Evolutionary conservation across 2,329 filamentous ascomycete genomes (phyloP).

Genomic region (Chrysosporium queenslandicum): DNA sequence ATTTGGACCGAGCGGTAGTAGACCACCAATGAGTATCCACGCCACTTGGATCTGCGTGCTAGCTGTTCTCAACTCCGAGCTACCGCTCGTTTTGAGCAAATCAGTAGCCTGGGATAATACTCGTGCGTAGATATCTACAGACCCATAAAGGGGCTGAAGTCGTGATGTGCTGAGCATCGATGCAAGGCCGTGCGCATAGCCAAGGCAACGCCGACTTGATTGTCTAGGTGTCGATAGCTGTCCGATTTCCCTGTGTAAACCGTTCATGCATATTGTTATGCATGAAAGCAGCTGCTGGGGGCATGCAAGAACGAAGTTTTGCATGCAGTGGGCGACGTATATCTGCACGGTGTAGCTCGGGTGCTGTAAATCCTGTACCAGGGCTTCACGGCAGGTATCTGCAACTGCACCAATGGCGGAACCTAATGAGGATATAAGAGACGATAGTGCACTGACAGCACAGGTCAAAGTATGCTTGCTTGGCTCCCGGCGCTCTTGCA

Average conservation of each 20-base stretch:
- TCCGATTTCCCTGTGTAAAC: constrained; percentile 73
- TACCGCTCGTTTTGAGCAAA: constrained; percentile 81
- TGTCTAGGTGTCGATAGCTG: constrained; percentile 65
- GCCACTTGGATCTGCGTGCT: constrained; percentile 95
- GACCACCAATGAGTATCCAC: constrained; percentile 90
- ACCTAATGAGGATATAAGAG: constrained; percentile 68
- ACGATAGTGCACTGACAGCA: constrained; percentile 66
- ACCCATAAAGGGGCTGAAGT: constrained; percentile 80
- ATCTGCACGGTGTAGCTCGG: constrained; percentile 95
- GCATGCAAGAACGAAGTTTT: constrained; percentile 77
- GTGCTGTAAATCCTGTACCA: constrained; percentile 85
- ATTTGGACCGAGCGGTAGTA: constrained; percentile 94
- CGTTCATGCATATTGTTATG: constrained; percentile 94
- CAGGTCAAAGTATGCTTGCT: constrained; percentile 75
- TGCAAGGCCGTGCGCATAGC: constrained; percentile 83
- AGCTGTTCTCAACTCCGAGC: constrained; percentile 80
- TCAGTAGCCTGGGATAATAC: constrained; percentile 86
- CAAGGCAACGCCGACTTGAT: constrained; percentile 72
- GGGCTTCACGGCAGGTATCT: constrained; percentile 72
- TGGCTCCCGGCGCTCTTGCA: constrained; percentile 80
- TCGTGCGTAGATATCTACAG: constrained; percentile 86
- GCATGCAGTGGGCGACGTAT: constrained; percentile 74
- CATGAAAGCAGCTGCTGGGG: constrained; percentile 85
- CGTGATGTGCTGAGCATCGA: constrained; percentile 85
- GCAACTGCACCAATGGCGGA: constrained; percentile 71